Percentiles rank a stretch among this genome's conserved stretches.
These are phyloP conservation scores for Begonia peltatifolia DNA, from an alignment of 306 rosid genomes.

Conservation along the genomic window DNA sequence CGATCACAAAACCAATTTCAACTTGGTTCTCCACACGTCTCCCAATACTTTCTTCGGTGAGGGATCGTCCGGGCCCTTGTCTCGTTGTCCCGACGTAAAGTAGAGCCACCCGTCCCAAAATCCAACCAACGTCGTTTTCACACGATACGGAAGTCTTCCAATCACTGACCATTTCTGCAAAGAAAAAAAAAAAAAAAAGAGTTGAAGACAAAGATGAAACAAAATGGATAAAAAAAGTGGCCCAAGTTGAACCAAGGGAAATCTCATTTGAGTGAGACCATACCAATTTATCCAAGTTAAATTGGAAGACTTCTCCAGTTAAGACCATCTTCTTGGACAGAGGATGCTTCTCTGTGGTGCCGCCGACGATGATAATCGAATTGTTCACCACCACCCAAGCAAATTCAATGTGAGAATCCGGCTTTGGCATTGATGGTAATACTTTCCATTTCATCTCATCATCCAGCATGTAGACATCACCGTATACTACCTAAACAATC, in stretches of 20 bases:
- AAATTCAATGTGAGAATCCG: constrained; percentile 73
- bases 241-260: no score
- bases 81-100: constrained; percentile 87
- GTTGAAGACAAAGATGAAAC: no score
- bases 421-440: constrained; percentile 67
- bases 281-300: constrained; percentile 54
- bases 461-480: constrained; percentile 76
- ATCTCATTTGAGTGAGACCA: background rate
- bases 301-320: constrained; percentile 76
- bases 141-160: constrained; percentile 80
- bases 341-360: constrained; percentile 87
- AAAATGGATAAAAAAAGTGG: no score
- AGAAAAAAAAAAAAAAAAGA: background rate
- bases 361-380: constrained; percentile 68
- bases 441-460: constrained; percentile 71
- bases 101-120: constrained; percentile 79
- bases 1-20: constrained; percentile 17
- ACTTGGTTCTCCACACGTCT: constrained; percentile 74
- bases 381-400: constrained; percentile 66
- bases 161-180: constrained; percentile 83
- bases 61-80: constrained; percentile 86
- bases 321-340: constrained; percentile 68
- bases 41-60: constrained; percentile 59
- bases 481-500: constrained; percentile 52
- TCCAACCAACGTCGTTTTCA: constrained; percentile 70